Evolutionary conservation across 1,284 basidiomycete genomes (phyloP).

Genomic region (Xanthoconium separans): DNA sequence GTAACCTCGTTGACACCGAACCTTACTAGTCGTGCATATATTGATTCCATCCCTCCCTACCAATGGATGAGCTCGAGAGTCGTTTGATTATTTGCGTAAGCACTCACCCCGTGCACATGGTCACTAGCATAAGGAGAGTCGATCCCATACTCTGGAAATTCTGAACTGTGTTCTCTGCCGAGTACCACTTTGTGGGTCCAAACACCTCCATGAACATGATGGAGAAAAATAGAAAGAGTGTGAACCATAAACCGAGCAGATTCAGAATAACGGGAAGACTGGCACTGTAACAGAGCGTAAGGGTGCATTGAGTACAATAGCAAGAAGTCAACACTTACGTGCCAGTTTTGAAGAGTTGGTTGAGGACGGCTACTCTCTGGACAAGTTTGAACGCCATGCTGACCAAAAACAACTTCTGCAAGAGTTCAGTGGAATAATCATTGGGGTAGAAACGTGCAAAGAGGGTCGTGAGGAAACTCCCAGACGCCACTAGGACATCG

Average conservation of each 20-base stretch:
- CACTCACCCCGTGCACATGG: constrained; percentile 71
- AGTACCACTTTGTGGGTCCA: constrained; percentile 86
- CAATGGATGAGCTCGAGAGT: constrained; percentile 5
- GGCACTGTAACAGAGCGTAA: constrained; percentile 47
- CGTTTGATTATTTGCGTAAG: not conserved
- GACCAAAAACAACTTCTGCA: constrained; percentile 95
- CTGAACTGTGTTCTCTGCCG: constrained; percentile 66
- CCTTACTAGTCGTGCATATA: constrained; percentile 94
- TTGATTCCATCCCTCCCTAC: constrained; percentile 89
- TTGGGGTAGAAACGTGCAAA: constrained; percentile 62
- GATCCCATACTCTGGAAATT: constrained; percentile 86
- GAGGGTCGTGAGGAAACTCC: constrained; percentile 85
- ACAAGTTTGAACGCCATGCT: constrained; percentile 94
- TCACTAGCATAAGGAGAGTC: constrained; percentile 83
- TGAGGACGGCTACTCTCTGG: constrained; percentile 85
- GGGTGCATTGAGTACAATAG: constrained; percentile 4
- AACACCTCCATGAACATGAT: constrained; percentile 94
- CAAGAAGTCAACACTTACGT: constrained; percentile 54
- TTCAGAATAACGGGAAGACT: constrained; percentile 88
- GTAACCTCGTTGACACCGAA: not conserved
- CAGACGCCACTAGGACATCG: constrained; percentile 81
- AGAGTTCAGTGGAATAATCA: constrained; percentile 60
- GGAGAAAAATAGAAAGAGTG: constrained; percentile 90
- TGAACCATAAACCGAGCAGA: constrained; percentile 87
- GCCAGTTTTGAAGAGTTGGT: constrained; percentile 96